Percentiles rank a stretch among this genome's conserved stretches.
Conservation (phyloP, 2,329 filamentous ascomycete genomes). For the Myotisia sp. region DNA sequence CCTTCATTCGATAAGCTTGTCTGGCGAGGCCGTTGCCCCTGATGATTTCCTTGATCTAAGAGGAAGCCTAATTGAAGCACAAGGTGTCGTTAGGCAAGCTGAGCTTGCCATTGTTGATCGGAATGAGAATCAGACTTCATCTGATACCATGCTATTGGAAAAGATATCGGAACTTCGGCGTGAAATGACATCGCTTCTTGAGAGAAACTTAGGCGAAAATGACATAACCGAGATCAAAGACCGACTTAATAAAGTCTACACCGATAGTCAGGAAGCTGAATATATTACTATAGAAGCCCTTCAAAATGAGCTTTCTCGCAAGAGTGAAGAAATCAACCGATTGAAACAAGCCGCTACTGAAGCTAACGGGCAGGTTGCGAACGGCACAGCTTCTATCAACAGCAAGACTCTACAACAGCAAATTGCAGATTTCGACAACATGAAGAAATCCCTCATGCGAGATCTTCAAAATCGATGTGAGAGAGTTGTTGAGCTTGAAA, state of each 20-base stretch:
- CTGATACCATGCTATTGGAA: conserved; percentile 58
- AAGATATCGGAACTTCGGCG: conserved; percentile 60
- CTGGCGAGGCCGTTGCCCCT: conserved; percentile 64
- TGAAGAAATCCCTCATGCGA: conserved; percentile 99
- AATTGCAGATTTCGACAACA: conserved; percentile 95
- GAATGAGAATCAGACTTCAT: conserved; percentile 17
- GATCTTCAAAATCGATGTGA: conserved; percentile 97
- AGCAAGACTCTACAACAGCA: conserved; percentile 94
- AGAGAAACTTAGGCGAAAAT: conserved; percentile 60
- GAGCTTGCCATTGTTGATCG: conserved; percentile 71
- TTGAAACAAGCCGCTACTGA: conserved; percentile 63
- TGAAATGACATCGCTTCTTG: conserved; percentile 71
- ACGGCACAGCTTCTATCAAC: conserved; percentile 48
- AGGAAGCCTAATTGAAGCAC: conserved; percentile 69
- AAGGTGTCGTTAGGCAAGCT: conserved; percentile 82
- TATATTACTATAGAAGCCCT: conserved; percentile 61
- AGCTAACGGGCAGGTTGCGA: conserved; percentile 44
- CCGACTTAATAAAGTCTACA: conserved; percentile 61
- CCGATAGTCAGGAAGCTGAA: conserved; percentile 59
- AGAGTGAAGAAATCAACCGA: conserved; percentile 66
- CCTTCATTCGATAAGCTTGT: conserved; percentile 59
- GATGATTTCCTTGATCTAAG: conserved; percentile 68
- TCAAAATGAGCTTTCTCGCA: conserved; percentile 59
- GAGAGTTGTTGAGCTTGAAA: conserved; percentile 93
- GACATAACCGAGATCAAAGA: conserved; percentile 77